Conservation (phyloP, 192 early-diverging fungal species). For the Phycomyces blakesleeanus region DNA sequence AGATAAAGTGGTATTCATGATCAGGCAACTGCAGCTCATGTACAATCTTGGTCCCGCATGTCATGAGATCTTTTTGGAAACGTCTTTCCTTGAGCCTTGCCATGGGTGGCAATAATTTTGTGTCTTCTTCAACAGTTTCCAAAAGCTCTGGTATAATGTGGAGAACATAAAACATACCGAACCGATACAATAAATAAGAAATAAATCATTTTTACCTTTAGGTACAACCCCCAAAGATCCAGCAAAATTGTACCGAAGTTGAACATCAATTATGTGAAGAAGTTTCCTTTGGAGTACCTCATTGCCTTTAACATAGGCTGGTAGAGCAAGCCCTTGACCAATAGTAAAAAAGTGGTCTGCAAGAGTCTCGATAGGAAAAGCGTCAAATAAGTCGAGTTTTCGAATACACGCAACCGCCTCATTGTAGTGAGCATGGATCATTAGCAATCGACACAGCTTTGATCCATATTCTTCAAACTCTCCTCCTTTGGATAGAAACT, state of each 20-base stretch:
- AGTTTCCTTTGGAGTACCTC: conserved; percentile 2
- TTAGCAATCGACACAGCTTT: conserved; percentile 7
- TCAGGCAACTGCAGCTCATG: conserved; percentile 3
- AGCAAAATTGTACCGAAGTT: conserved; percentile 29
- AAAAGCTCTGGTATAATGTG: no score
- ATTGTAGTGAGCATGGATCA: conserved; percentile 13
- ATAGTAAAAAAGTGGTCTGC: conserved; percentile 13
- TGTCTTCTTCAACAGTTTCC: neutral
- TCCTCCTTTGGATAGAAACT: conserved; percentile 7
- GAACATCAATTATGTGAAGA: conserved; percentile 15
- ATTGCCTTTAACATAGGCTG: conserved; percentile 3
- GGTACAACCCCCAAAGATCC: conserved; percentile 23
- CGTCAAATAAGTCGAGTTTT: conserved; percentile 8
- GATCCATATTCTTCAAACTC: conserved; percentile 16
- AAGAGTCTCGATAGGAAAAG: conserved; percentile 17
- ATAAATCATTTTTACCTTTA: conserved; percentile 14
- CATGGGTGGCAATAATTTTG: neutral
- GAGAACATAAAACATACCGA: no score
- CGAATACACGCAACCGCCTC: conserved; percentile 23
- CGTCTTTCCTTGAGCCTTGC: conserved; percentile 20
- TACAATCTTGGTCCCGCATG: conserved; percentile 17
- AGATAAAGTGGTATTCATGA: conserved; percentile 22
- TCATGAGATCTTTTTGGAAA: conserved; percentile 32
- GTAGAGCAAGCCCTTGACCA: conserved; percentile 7
- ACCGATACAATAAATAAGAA: no score